Base-by-base conservation (phyloP, 257 asterid species). In the Gynochthodes officinalis region DNA sequence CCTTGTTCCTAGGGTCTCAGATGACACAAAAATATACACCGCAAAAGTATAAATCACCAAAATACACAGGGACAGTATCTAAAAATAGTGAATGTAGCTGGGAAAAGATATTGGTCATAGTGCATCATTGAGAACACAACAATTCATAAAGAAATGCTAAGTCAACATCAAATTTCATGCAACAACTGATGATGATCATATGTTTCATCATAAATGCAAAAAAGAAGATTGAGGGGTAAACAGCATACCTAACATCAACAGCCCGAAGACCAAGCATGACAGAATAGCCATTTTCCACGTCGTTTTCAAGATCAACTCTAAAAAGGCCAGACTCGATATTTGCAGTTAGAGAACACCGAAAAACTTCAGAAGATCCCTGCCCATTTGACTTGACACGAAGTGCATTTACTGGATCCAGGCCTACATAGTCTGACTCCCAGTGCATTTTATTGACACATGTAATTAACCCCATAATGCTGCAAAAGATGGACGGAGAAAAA, bases 241-340 rank as follows among this genome's bases (percentile, higher is more conserved):
- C 42, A 55, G 50, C 87, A 73, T 88, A 94, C 97, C 97, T 77
- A 76, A 88, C 35, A 73, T 78, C 86, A 19, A 88, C 73, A 77
- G 76, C 84, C 84, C 78, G 85, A 76, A 77, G 79, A 64, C 49
- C 55, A 54, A 91, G 73, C 78, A 70, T 79, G 76, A 94, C 79
- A 53, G 71, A 81, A 86, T 87, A 84, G 50, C 78, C 89, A 80
- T 79, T 83, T 60, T 80, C 86, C 37, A 46, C 84, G 77, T 79
- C 85, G 74, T 84, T 91, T 79, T 88, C 97, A 75, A 91, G 90
- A 81, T 91, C 89, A 58, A 89, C 84, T 58, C 84, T 75, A 75
- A 89, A 77, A 76, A 54, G 67, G 77, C 87, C 67, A 27, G 80
- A 86, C 77, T 79, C 85, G 74, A 91, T 67, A 79, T 77, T 79